Base-by-base conservation (phyloP, 768 basidiomycete genomes). In the Royoungia palumana region DNA sequence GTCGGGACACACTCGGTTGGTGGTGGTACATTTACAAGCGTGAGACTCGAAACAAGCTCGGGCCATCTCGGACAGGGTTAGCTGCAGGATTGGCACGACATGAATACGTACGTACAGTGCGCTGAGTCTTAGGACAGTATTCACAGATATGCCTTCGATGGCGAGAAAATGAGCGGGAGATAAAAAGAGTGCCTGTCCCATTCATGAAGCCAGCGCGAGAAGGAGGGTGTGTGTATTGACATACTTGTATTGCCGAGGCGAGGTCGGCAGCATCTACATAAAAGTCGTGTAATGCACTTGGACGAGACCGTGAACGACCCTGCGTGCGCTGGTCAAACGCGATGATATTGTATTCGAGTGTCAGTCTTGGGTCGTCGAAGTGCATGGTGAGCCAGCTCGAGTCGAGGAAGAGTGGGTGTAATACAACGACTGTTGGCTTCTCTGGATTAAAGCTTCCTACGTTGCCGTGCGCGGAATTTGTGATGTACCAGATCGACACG, bases 221-320 rank as follows among this genome's bases (percentile, higher is more conserved):
- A 35, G 25, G 40, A 20, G 5, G 5, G 30, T 32, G 5, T 30
- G 30, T 30, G 6, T 14, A 8, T 32, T 32, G 43, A 71, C 79
- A 37, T 51, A 83, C 86, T 66, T 81, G 78, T 55, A 78, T 77
- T 44, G 79, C 81, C 14, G 78, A 73, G 4, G 85, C 88, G 32
- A 90, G 58, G 70, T 90, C 88, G 30, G 87, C 89, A 2, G 87
- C 85, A 35, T 87, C 80, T 7, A 89, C 86, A 80, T 86, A 91
- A 50, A 75, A 78, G 66, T 91, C 88, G 58, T 84, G 81, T 39
- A 72, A 69, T 8, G 75, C 78, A 41, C 68, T 80, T 4, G 76
- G 77, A 45, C 79, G 74, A 52, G 70, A 76, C 3, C 65, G 63
- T 4, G 84, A 85, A 63, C 71, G 75, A 13, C 88, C 88, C 22